These are phyloP conservation scores for Panus rudis DNA, from an alignment of 768 basidiomycete species.

Conservation along the genomic window DNA sequence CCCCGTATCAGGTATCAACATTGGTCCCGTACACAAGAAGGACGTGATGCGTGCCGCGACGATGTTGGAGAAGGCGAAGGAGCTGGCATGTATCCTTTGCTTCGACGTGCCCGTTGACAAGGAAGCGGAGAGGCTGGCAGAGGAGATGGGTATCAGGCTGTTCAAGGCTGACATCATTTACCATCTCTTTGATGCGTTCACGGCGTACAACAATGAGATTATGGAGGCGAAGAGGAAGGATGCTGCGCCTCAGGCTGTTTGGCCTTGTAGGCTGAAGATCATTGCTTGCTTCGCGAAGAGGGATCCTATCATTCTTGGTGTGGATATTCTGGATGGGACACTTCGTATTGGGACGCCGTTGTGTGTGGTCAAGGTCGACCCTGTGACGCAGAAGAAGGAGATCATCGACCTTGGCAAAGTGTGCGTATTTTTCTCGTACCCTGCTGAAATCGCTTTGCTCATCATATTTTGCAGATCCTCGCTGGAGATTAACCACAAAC, in stretches of 20 bases:
- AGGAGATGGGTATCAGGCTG: constrained; percentile 88
- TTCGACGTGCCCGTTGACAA: constrained; percentile 95
- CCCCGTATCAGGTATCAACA: constrained; percentile 95
- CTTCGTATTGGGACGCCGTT: constrained; percentile 90
- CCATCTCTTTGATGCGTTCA: constrained; percentile 95
- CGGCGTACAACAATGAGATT: constrained; percentile 87
- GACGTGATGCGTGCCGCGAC: constrained; percentile 88
- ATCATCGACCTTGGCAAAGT: constrained; percentile 91
- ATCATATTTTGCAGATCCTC: constrained; percentile 58
- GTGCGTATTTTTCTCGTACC: constrained; percentile 38
- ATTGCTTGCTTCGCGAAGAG: constrained; percentile 95
- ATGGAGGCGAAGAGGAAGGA: constrained; percentile 87
- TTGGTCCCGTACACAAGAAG: constrained; percentile 93
- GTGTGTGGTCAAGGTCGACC: constrained; percentile 90
- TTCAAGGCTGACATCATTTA: constrained; percentile 99
- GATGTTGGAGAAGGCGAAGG: constrained; percentile 95
- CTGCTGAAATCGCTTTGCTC: not conserved
- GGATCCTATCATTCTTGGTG: constrained; percentile 95
- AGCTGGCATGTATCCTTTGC: constrained; percentile 90
- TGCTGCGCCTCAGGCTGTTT: constrained; percentile 91
- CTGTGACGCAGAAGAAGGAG: constrained; percentile 82
- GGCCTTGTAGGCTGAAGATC: constrained; percentile 90
- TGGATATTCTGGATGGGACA: constrained; percentile 91
- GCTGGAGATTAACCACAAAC: constrained; percentile 94
- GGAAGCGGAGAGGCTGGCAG: constrained; percentile 86